These are phyloP conservation scores for Silene uniflora DNA, from an alignment of 148 eudicot genomes.

Conservation along the genomic window DNA sequence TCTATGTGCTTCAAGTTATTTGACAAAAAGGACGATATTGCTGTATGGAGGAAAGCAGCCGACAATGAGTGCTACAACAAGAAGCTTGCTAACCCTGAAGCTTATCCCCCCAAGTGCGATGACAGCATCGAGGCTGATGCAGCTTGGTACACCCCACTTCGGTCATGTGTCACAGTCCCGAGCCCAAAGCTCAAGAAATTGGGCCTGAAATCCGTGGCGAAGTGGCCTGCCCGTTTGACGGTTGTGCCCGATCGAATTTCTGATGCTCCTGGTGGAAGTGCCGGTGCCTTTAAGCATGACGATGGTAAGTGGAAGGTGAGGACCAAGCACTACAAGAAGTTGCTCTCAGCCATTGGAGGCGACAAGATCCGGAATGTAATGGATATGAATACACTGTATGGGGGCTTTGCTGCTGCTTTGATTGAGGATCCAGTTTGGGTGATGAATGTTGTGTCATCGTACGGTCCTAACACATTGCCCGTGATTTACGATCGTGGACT, in stretches of 20 bases:
- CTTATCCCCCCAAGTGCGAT: slow-evolving; percentile 78
- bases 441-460: slow-evolving; percentile 91
- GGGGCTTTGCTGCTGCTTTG: slow-evolving; percentile 82
- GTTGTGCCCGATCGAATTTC: slow-evolving; percentile 64
- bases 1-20: slow-evolving; percentile 77
- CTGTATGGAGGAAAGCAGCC: slow-evolving; percentile 82
- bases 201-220: slow-evolving; percentile 43
- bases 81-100: slow-evolving; percentile 52
- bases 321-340: slow-evolving; percentile 74
- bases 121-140: slow-evolving; percentile 84
- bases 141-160: slow-evolving; percentile 95
- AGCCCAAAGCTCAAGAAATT: slow-evolving; percentile 48
- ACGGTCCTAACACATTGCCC: slow-evolving; percentile 61
- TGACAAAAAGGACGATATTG: slow-evolving; percentile 75
- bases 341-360: slow-evolving; percentile 64
- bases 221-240: slow-evolving; percentile 73
- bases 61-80: slow-evolving; percentile 58
- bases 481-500: slow-evolving; percentile 87
- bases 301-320: slow-evolving; percentile 64
- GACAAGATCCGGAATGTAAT: slow-evolving; percentile 85
- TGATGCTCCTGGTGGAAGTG: slow-evolving; percentile 60
- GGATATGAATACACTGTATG: slow-evolving; percentile 93
- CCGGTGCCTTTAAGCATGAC: slow-evolving; percentile 57
- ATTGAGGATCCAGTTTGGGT: slow-evolving; percentile 83
- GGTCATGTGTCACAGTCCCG: slow-evolving; percentile 76